Evolutionary conservation across 495 filamentous ascomycete genomes (phyloP), one percentile per base, ranked within the genome.

Genomic region (Penicillium bialowiezense): DNA sequence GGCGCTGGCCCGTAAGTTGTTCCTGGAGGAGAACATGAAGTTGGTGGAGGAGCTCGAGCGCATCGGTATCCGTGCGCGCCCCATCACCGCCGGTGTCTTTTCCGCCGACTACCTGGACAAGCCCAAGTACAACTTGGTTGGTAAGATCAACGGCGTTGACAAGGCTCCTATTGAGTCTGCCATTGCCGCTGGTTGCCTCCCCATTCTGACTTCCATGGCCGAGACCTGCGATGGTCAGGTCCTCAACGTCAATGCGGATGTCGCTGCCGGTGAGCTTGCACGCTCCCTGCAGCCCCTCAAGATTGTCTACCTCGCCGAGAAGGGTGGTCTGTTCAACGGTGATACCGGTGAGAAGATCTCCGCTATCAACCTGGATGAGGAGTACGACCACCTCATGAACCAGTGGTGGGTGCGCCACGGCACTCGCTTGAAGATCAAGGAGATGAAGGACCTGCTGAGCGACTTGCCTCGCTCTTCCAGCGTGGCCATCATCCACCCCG

Each of bases 231-330:
- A 95, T 51, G 95, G 95, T 12, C 93, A 97, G 71, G 86, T 97
- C 14, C 76, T 98, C 37, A 98, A 98, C 59, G 93, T 98, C 68
- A 98, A 98, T 64, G 93, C 93, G 42, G 93, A 98, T 67, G 90
- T 97, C 40, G 92, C 92, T 20, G 93, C 93, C 24, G 92, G 90
- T 58, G 95, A 97, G 68, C 72, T 98, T 41, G 93, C 93, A 32
- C 83, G 88, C 41, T 81, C 88, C 46, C 72, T 98, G 50, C 88
- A 97, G 72, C 93, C 93, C 24, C 74, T 97, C 58, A 98, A 98
- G 84, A 95, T 97, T 38, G 91, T 98, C 39, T 98, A 97, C 69
- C 82, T 98, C 15, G 95, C 90, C 23, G 93, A 98, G 76, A 97
- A 97, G 79, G 93, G 93, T 31, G 93, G 93, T 14, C 72, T 98